Conservation (phyloP, 352 stramenopile genomes). For the Globisporangium apiculatum region DNA sequence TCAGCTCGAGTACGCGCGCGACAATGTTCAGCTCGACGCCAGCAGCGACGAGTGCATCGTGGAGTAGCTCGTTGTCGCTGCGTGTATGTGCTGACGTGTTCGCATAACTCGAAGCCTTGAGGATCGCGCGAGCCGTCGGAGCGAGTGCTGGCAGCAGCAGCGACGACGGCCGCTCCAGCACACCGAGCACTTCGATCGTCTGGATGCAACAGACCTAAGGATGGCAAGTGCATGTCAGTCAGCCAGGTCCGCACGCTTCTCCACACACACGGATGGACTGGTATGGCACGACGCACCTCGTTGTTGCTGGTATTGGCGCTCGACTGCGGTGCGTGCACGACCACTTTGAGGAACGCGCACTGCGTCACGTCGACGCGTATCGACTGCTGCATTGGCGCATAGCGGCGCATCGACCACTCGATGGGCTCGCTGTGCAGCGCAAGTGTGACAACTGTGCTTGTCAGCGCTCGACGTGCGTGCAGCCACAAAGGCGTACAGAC, state of each 20-base stretch:
- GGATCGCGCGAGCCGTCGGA: too few species aligned
- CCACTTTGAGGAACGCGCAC: slow-evolving; percentile 29
- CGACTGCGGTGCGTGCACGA: slow-evolving; percentile 13
- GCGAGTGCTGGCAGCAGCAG: not conserved
- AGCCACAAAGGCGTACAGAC: not conserved
- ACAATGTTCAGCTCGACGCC: slow-evolving; percentile 30
- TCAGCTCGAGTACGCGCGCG: slow-evolving; percentile 14
- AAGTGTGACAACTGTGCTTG: not conserved
- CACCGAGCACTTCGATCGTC: slow-evolving; percentile 22
- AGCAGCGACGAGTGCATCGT: slow-evolving; percentile 24
- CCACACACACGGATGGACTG: too few species aligned
- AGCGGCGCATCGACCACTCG: slow-evolving; percentile 1
- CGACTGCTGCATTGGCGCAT: slow-evolving; percentile 4
- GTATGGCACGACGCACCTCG: slow-evolving; percentile 12
- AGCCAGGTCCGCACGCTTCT: not conserved
- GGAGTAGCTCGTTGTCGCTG: slow-evolving; percentile 15
- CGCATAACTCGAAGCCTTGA: not conserved
- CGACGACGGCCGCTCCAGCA: not conserved
- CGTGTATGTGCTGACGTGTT: not conserved
- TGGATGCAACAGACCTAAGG: slow-evolving; percentile 16
- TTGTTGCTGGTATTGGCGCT: slow-evolving; percentile 2
- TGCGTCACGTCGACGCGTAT: slow-evolving; percentile 10
- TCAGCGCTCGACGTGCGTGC: not conserved
- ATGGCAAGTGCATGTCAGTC: not conserved
- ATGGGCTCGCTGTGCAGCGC: slow-evolving; percentile 1